Evolutionary conservation across 805 yeast genomes (phyloP).

Genomic region (Metschnikowia koreensis): DNA sequence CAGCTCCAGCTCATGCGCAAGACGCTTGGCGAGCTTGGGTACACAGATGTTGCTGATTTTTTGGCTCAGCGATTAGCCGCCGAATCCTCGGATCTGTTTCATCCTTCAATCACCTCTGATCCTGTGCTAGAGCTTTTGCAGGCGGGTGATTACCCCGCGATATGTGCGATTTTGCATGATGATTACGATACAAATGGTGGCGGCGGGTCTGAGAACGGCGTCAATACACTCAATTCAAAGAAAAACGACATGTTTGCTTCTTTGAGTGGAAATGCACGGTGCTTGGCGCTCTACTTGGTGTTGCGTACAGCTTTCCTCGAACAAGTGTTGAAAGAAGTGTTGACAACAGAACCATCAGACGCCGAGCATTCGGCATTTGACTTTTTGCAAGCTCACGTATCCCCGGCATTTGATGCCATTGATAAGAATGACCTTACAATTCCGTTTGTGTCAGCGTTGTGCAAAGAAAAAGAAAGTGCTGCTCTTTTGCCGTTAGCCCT

Average conservation of each 20-base stretch:
- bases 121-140: conserved; percentile 6
- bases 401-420: conserved; percentile 3
- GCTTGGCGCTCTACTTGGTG: conserved; percentile 11
- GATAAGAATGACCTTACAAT: neutral
- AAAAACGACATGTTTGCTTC: neutral
- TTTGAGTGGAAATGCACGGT: conserved; percentile 2
- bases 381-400: conserved; percentile 6
- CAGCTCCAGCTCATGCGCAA: conserved; percentile 30
- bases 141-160: conserved; percentile 8
- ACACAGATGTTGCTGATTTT: conserved; percentile 23
- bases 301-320: conserved; percentile 13
- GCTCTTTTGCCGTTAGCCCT: conserved; percentile 15
- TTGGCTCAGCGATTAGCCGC: conserved; percentile 13
- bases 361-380: conserved; percentile 2
- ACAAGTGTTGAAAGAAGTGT: conserved; percentile 3
- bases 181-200: neutral
- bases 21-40: conserved; percentile 33
- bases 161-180: neutral
- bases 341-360: neutral
- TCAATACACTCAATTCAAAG: neutral
- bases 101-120: neutral
- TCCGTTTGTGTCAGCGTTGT: neutral
- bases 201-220: neutral
- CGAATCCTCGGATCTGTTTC: neutral
- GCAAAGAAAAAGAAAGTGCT: conserved; percentile 13